A percentile compares a stretch with the other conserved stretches of the same genome.
Evolutionary conservation across 768 basidiomycete species (phyloP).

Genomic region (Galerina marginata): DNA sequence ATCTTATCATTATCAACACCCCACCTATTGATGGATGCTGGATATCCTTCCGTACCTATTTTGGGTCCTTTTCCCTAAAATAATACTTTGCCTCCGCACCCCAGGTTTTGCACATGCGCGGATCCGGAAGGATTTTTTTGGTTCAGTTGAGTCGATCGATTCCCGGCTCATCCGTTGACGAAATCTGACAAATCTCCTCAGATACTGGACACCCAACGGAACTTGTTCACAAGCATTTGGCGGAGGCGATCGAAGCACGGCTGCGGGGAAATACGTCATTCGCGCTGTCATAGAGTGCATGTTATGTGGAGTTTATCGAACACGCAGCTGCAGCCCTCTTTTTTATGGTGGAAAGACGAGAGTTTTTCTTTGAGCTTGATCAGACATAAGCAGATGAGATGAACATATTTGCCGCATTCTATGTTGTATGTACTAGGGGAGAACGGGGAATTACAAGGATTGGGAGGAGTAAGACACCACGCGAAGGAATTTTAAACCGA

Average conservation of each 20-base stretch:
- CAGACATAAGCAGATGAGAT: background rate
- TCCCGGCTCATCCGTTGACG: background rate
- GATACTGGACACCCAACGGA: slow-evolving; percentile 59
- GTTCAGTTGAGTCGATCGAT: slow-evolving; percentile 46
- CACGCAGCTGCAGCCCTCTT: no score
- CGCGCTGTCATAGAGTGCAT: background rate
- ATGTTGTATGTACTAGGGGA: background rate
- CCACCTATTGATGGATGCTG: background rate
- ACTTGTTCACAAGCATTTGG: slow-evolving; percentile 50
- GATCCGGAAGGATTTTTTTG: slow-evolving; percentile 54
- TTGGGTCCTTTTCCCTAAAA: background rate
- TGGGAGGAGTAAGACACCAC: slow-evolving; percentile 9
- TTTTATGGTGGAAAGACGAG: no score
- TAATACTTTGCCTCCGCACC: slow-evolving; percentile 1
- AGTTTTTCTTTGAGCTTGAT: background rate
- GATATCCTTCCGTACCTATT: background rate
- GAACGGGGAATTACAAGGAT: background rate
- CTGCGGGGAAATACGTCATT: slow-evolving; percentile 27
- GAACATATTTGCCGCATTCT: background rate
- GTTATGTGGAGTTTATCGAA: no score
- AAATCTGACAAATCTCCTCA: slow-evolving; percentile 21
- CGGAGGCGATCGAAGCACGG: slow-evolving; percentile 44
- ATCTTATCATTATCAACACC: background rate
- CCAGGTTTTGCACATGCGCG: slow-evolving; percentile 55
- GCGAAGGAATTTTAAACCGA: background rate